Evolutionary conservation across 441 rosid genomes (phyloP).

Genomic region (Pelargonium citronellum): DNA sequence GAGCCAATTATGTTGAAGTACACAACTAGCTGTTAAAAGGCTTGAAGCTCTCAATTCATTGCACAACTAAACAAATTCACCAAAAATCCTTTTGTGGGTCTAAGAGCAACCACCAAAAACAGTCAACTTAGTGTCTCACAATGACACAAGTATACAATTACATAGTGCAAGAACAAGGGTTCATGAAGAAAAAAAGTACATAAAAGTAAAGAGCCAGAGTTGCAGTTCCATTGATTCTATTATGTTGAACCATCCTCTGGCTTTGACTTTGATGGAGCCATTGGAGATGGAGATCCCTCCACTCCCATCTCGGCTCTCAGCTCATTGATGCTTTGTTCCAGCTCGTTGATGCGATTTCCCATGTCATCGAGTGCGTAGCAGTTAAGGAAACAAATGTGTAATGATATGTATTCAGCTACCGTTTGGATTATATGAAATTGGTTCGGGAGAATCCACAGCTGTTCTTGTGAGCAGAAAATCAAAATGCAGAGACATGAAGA

Average conservation of each 20-base stretch:
- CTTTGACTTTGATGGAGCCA: conserved; percentile 38
- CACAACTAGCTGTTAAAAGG: no score
- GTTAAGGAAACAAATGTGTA: conserved; percentile 35
- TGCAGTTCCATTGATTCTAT: conserved; percentile 19
- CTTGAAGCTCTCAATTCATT: no score
- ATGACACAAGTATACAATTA: not conserved
- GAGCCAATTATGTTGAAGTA: no score
- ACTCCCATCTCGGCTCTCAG: conserved; percentile 61
- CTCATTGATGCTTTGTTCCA: conserved; percentile 61
- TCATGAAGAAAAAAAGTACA: not conserved
- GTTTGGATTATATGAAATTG: not conserved
- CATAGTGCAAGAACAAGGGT: not conserved
- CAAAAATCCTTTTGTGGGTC: not conserved
- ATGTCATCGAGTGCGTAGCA: conserved; percentile 56
- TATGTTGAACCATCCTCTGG: conserved; percentile 38
- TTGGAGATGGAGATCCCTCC: conserved; percentile 58
- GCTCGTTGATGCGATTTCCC: conserved; percentile 59
- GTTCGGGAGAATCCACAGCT: no score
- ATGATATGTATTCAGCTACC: not conserved
- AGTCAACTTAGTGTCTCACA: not conserved
- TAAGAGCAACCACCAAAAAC: not conserved
- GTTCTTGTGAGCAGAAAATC: no score
- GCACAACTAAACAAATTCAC: not conserved
- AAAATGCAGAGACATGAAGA: no score
- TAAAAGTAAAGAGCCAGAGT: not conserved